phyloP scores from a whole-genome alignment of 805 yeast genomes.

The Lipomyces sp. region DNA sequence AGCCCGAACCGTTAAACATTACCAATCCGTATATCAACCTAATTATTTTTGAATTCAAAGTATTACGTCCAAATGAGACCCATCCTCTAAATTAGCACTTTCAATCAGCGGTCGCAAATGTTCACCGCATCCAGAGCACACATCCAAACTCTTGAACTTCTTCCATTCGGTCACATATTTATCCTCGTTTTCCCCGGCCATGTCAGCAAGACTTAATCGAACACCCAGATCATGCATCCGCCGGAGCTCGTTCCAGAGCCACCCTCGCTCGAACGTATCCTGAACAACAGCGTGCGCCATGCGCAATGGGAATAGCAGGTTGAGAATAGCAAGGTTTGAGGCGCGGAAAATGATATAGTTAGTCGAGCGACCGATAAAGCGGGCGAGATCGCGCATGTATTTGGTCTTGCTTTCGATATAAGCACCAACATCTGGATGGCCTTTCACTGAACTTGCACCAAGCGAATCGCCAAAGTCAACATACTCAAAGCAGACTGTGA shows the following conservation, averaged over 20 bases:
- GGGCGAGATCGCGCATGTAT: background rate
- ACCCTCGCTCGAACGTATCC: conserved; percentile 19
- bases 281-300: conserved; percentile 7
- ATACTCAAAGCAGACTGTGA: background rate
- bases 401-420: background rate
- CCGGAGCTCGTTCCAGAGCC: conserved; percentile 17
- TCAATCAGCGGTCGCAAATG: conserved; percentile 4
- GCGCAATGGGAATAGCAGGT: conserved; percentile 14
- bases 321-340: background rate
- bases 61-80: background rate
- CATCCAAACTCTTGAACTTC: conserved; percentile 2
- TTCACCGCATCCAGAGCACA: conserved; percentile 26
- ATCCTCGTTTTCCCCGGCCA: background rate
- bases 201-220: background rate
- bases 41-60: too few relatives aligned
- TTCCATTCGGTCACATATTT: conserved; percentile 10
- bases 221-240: conserved; percentile 13
- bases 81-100: background rate
- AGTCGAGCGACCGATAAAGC: conserved; percentile 17
- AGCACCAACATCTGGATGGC: background rate
- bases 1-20: too few relatives aligned
- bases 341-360: background rate
- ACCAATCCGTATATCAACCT: too few relatives aligned
- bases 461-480: background rate
- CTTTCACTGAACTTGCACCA: background rate